A percentile compares a stretch with the other conserved stretches of the same genome.
Evolutionary conservation across 2,329 filamentous ascomycete species (phyloP).

Genomic region (Alternaria gansuensis): DNA sequence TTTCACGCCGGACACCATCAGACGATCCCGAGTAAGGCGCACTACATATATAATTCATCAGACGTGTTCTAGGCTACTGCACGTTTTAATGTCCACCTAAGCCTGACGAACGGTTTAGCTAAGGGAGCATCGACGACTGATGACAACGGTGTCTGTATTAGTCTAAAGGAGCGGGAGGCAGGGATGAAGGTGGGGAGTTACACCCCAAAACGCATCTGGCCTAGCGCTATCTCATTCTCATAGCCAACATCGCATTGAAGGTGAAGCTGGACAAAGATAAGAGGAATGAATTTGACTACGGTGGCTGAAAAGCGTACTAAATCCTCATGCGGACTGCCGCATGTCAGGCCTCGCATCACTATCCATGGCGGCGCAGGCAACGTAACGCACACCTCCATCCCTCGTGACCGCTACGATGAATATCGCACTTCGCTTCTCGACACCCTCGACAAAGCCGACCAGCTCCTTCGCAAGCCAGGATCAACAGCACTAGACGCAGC

Average conservation of each 20-base stretch:
- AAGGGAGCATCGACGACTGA: too few relatives aligned
- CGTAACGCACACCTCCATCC: conserved; percentile 54
- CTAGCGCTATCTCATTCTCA: not conserved
- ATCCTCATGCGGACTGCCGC: not conserved
- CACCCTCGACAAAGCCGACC: conserved; percentile 45
- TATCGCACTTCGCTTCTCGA: conserved; percentile 53
- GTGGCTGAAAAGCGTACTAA: not conserved
- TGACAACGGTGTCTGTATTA: too few relatives aligned
- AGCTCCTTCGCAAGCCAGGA: conserved; percentile 39
- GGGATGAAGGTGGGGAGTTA: not conserved
- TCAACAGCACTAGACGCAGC: conserved; percentile 76
- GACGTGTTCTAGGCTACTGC: not conserved
- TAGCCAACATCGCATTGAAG: too few relatives aligned
- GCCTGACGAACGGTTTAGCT: too few relatives aligned
- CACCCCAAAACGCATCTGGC: not conserved
- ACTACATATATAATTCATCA: not conserved
- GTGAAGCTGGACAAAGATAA: not conserved
- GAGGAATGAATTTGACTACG: not conserved
- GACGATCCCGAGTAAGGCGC: not conserved
- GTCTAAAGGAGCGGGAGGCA: not conserved
- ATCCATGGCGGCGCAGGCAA: conserved; percentile 61
- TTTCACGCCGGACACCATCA: not conserved
- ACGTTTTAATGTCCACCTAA: not conserved
- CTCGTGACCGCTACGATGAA: conserved; percentile 46
- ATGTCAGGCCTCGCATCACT: conserved; percentile 56